These are phyloP conservation scores for Rhodotorula babjevae DNA, from an alignment of 768 basidiomycete genomes.

Conservation along the genomic window DNA sequence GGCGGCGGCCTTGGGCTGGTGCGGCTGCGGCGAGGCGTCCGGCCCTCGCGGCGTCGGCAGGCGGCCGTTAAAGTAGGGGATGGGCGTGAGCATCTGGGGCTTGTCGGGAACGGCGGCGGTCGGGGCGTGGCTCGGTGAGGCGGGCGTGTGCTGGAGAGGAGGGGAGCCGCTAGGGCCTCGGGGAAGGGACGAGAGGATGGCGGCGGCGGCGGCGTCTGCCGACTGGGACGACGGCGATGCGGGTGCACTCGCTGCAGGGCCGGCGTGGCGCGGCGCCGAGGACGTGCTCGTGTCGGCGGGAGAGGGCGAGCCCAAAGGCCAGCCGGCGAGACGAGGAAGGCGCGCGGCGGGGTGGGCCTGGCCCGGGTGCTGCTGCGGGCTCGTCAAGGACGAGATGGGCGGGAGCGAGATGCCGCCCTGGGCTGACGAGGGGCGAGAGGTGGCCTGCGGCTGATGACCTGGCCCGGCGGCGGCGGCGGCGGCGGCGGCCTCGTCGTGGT, in stretches of 20 bases:
- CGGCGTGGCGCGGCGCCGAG: too few species aligned
- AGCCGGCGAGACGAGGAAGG: not conserved
- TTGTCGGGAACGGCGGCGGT: not conserved
- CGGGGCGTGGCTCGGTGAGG: not conserved
- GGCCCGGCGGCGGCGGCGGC: too few species aligned
- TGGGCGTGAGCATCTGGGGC: not conserved
- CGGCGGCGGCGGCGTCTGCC: conserved; percentile 23
- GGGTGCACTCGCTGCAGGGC: not conserved
- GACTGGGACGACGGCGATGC: not conserved
- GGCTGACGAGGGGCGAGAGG: not conserved
- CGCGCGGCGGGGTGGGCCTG: not conserved
- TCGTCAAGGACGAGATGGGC: conserved; percentile 18
- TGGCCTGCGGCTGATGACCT: conserved; percentile 4
- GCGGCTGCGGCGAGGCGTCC: not conserved
- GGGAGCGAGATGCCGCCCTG: conserved; percentile 12
- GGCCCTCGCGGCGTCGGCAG: not conserved
- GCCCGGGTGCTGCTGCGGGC: not conserved
- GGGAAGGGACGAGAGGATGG: conserved; percentile 16
- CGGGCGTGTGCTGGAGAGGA: not conserved
- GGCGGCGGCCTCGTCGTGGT: not conserved
- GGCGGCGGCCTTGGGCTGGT: too few species aligned
- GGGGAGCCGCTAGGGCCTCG: not conserved
- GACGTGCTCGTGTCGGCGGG: not conserved
- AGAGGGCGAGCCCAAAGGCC: not conserved
- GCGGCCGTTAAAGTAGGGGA: conserved; percentile 15